phyloP scores from a whole-genome alignment of 2,329 filamentous ascomycete genomes.

The Diaporthe batatas region DNA sequence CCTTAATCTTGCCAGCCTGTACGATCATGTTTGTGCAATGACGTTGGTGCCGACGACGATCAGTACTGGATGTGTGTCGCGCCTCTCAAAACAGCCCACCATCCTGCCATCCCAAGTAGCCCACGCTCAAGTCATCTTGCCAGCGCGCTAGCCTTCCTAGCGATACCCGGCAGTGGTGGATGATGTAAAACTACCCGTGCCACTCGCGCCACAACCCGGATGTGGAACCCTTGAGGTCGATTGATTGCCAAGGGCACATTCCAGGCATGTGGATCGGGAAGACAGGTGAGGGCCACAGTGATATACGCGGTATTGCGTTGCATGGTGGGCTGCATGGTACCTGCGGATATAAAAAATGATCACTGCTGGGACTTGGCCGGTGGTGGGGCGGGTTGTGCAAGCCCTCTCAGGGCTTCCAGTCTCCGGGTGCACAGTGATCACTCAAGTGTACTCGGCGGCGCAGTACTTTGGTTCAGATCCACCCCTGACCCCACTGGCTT shows the following conservation, averaged over 20 bases:
- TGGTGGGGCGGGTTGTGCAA: background rate
- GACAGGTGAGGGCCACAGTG: slow-evolving; percentile 11
- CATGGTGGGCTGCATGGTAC: slow-evolving; percentile 20
- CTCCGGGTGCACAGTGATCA: background rate
- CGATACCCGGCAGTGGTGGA: slow-evolving; percentile 30
- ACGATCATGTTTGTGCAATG: slow-evolving; percentile 2
- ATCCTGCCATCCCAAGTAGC: background rate
- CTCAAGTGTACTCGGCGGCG: background rate
- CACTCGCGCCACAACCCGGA: slow-evolving; percentile 28
- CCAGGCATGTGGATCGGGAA: slow-evolving; percentile 23
- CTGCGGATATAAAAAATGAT: slow-evolving; percentile 28
- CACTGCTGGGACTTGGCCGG: background rate
- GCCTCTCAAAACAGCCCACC: slow-evolving; percentile 21
- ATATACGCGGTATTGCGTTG: background rate
- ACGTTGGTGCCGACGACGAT: slow-evolving; percentile 11
- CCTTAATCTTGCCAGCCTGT: slow-evolving; percentile 19
- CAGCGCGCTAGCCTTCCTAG: slow-evolving; percentile 14
- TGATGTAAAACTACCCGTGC: slow-evolving; percentile 23
- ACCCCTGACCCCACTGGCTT: slow-evolving; percentile 27
- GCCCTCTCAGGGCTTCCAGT: background rate
- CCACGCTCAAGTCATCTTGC: slow-evolving; percentile 4
- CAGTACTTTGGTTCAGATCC: slow-evolving; percentile 13
- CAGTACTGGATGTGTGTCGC: background rate
- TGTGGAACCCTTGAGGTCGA: slow-evolving; percentile 27
- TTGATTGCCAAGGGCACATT: slow-evolving; percentile 25